A percentile compares a stretch with the other conserved stretches of the same genome.
phyloP scores from a whole-genome alignment of 441 rosid species.

The Gossypium davidsonii region DNA sequence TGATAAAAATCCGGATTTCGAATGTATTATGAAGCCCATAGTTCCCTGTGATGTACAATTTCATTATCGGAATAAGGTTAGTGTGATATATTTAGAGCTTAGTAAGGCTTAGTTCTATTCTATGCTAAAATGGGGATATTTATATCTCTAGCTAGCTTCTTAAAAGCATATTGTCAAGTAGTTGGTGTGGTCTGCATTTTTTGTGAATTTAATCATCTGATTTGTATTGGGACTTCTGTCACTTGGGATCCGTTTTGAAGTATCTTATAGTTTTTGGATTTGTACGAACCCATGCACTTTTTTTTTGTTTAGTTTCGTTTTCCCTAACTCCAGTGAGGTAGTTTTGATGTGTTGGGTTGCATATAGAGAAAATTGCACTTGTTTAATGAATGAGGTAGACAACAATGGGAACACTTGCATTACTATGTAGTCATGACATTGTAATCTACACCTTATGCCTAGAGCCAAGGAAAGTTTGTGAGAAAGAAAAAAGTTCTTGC shows the following conservation, averaged over 20 bases:
- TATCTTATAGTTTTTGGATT: background rate
- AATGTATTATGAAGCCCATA: constrained; percentile 56
- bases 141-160: background rate
- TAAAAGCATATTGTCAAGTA: background rate
- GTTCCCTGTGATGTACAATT: constrained; percentile 76
- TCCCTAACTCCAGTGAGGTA: background rate
- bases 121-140: background rate
- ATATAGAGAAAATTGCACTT: background rate
- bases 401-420: background rate
- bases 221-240: background rate
- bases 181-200: background rate
- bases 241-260: background rate
- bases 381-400: background rate
- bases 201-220: background rate
- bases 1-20: constrained; percentile 34
- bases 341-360: background rate
- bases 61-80: constrained; percentile 81
- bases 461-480: background rate
- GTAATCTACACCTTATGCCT: background rate
- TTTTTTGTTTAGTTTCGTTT: background rate
- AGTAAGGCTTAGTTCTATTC: background rate
- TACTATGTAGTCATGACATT: background rate
- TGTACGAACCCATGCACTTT: background rate
- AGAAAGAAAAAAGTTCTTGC: background rate
- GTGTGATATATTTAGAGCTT: constrained; percentile 6